Percentiles rank a stretch among this genome's conserved stretches.
Conservation (phyloP, 371 early-diverging fungal genomes). For the Dinochytrium kinnereticum region DNA sequence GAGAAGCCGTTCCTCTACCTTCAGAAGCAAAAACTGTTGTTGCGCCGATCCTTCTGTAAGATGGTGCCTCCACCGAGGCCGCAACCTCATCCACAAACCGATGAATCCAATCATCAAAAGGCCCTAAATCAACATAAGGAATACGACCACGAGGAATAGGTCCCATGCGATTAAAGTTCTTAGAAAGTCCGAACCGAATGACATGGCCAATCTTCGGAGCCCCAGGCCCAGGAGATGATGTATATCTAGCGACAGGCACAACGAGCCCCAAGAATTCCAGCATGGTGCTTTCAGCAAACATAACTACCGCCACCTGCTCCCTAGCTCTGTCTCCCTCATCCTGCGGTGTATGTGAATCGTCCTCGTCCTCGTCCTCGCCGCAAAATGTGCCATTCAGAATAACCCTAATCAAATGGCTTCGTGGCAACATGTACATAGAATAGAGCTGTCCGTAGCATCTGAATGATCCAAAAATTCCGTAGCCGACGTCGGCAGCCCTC, state of each 20-base stretch:
- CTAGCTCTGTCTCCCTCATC: too few relatives aligned
- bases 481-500: neutral
- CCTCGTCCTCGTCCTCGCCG: too few relatives aligned
- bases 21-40: constrained; percentile 17
- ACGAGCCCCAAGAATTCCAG: constrained; percentile 20
- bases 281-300: constrained; percentile 14
- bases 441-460: constrained; percentile 26
- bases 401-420: neutral
- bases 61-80: neutral
- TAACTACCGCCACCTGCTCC: constrained; percentile 1
- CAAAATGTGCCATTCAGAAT: neutral
- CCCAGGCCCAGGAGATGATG: neutral
- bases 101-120: constrained; percentile 21
- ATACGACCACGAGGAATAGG: constrained; percentile 16
- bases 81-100: neutral
- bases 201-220: constrained; percentile 2
- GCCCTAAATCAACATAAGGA: constrained; percentile 28
- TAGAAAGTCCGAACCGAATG: constrained; percentile 17
- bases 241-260: neutral
- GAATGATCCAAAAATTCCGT: constrained; percentile 23
- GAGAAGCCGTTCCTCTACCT: constrained; percentile 21
- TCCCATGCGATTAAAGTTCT: constrained; percentile 23
- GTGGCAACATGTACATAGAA: constrained; percentile 21
- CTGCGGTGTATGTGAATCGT: too few relatives aligned
- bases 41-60: neutral